Conservation (phyloP, 331 rosid genomes). For the Quercus lobata region DNA sequence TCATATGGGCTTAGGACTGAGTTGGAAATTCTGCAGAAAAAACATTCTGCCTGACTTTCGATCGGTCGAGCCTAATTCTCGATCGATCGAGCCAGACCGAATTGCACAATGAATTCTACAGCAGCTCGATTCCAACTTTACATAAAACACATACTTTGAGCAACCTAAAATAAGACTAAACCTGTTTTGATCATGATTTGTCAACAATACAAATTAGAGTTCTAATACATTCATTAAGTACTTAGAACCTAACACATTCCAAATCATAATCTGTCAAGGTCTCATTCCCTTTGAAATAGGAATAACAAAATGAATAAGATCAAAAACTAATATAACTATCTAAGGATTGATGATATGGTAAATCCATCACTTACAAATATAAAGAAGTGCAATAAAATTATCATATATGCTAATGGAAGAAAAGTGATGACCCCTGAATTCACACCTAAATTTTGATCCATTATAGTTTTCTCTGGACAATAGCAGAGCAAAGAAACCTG, state of each 20-base stretch:
- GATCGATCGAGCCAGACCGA: too few relatives aligned
- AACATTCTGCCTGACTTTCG: too few relatives aligned
- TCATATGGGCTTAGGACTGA: too few relatives aligned
- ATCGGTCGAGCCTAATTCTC: too few relatives aligned
- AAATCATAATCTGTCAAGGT: slow-evolving; percentile 53
- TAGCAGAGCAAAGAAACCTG: background rate
- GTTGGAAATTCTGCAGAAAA: too few relatives aligned
- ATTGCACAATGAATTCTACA: too few relatives aligned
- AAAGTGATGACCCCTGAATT: background rate
- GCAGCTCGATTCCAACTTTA: too few relatives aligned
- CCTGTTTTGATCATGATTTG: too few relatives aligned
- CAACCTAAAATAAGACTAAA: too few relatives aligned
- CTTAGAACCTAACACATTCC: slow-evolving; percentile 8
- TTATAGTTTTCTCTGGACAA: background rate
- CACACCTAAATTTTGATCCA: background rate
- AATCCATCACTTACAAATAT: background rate
- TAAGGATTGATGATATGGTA: background rate
- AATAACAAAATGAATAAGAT: slow-evolving; percentile 1
- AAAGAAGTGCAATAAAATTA: background rate
- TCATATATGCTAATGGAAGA: background rate
- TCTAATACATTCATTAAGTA: too few relatives aligned
- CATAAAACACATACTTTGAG: too few relatives aligned
- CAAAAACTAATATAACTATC: background rate
- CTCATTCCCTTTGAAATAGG: slow-evolving; percentile 59
- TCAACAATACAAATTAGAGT: too few relatives aligned